Conservation (phyloP, 2,329 filamentous ascomycete genomes). For the Stagonosporopsis tanaceti region DNA sequence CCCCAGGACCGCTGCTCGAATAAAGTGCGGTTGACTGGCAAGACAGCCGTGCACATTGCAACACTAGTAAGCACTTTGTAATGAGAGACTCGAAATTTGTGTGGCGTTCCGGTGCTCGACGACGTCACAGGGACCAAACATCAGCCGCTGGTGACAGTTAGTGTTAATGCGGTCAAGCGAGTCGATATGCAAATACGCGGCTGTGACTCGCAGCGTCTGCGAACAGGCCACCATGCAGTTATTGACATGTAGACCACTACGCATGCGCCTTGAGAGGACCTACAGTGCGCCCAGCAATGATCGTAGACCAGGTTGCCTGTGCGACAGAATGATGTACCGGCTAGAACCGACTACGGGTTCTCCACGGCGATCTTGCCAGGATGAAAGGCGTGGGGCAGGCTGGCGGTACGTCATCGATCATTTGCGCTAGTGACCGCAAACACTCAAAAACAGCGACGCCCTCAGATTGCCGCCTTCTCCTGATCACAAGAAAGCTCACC, state of each 20-base stretch:
- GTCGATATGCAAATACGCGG: not conserved
- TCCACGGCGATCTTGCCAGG: constrained; percentile 21
- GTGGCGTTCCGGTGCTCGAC: constrained; percentile 1
- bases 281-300: constrained; percentile 12
- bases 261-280: not conserved
- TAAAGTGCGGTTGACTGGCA: constrained; percentile 1
- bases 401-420: constrained; percentile 17
- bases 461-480: constrained; percentile 15
- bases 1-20: not conserved
- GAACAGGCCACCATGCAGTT: not conserved
- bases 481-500: constrained; percentile 8
- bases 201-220: not conserved
- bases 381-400: constrained; percentile 15
- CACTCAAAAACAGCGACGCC: constrained; percentile 21
- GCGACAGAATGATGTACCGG: constrained; percentile 21
- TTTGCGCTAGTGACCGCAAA: constrained; percentile 19
- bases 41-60: not conserved
- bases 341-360: constrained; percentile 19
- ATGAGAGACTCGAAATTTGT: constrained; percentile 1
- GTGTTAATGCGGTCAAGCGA: not conserved
- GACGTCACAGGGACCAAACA: constrained; percentile 17
- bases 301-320: constrained; percentile 20
- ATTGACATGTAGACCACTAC: constrained; percentile 9
- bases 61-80: constrained; percentile 4
- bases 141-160: not conserved